These are phyloP conservation scores for Coniferiporia sulphurascens DNA, from an alignment of 1,284 basidiomycete genomes.

Conservation along the genomic window DNA sequence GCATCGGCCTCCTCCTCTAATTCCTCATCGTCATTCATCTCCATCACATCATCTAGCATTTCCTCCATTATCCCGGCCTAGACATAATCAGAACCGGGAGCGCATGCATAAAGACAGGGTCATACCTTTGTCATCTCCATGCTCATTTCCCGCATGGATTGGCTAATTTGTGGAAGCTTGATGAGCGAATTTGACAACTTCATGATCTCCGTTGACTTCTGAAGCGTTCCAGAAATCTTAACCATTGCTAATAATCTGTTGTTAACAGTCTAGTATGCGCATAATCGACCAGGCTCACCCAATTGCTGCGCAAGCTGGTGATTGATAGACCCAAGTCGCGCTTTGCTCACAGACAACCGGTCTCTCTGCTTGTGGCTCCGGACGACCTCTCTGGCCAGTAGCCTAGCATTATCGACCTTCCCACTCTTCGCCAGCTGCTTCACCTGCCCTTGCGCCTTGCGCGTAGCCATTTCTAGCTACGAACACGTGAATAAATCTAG, in stretches of 20 bases:
- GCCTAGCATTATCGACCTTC: slow-evolving; percentile 88
- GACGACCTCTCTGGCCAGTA: slow-evolving; percentile 93
- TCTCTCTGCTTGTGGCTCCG: slow-evolving; percentile 94
- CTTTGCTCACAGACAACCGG: slow-evolving; percentile 88
- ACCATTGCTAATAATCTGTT: slow-evolving; percentile 68
- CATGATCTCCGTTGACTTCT: slow-evolving; percentile 99
- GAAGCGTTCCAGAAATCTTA: slow-evolving; percentile 94
- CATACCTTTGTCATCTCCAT: slow-evolving; percentile 97
- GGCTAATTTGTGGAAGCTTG: slow-evolving; percentile 89
- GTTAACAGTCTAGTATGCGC: slow-evolving; percentile 9
- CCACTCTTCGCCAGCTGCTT: slow-evolving; percentile 91
- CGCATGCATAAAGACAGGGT: background rate
- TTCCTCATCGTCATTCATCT: slow-evolving; percentile 90
- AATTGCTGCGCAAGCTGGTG: slow-evolving; percentile 92
- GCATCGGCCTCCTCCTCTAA: slow-evolving; percentile 95
- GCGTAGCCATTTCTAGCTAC: slow-evolving; percentile 80
- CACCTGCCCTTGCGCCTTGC: slow-evolving; percentile 77
- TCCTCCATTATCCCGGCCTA: slow-evolving; percentile 93
- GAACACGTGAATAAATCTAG: background rate
- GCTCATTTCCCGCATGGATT: slow-evolving; percentile 94
- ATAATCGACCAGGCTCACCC: slow-evolving; percentile 47
- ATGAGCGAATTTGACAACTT: slow-evolving; percentile 91
- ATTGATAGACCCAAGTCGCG: slow-evolving; percentile 86
- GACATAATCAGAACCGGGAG: background rate
- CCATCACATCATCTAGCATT: slow-evolving; percentile 85